These are phyloP conservation scores for Monosporascus sp. DNA, from an alignment of 2,329 filamentous ascomycete genomes.

Conservation along the genomic window DNA sequence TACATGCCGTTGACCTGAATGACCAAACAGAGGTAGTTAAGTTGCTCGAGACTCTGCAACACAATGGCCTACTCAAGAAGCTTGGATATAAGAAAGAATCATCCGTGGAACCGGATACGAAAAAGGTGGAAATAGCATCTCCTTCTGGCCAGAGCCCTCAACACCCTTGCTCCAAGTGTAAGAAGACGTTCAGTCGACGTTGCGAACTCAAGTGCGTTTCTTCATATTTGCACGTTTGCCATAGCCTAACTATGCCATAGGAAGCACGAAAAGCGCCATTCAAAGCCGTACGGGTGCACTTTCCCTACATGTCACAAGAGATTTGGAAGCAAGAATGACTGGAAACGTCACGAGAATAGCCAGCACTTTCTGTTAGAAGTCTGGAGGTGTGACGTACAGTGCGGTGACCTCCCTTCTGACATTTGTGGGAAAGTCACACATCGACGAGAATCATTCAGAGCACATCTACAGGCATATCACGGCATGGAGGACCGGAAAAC, in stretches of 20 bases:
- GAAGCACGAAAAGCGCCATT: constrained; percentile 80
- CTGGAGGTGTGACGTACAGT: constrained; percentile 60
- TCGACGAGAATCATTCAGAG: constrained; percentile 51
- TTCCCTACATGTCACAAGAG: constrained; percentile 60
- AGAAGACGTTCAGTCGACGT: constrained; percentile 41
- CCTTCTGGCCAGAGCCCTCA: constrained; percentile 9
- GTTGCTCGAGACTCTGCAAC: constrained; percentile 19
- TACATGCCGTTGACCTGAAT: constrained; percentile 6
- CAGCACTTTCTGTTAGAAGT: constrained; percentile 68
- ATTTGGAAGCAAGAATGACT: constrained; percentile 93
- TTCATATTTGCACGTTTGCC: neutral
- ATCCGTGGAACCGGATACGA: constrained; percentile 4
- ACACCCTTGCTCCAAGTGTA: constrained; percentile 34
- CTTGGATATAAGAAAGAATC: constrained; percentile 19
- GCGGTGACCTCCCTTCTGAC: constrained; percentile 16
- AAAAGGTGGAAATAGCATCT: constrained; percentile 8
- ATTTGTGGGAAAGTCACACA: constrained; percentile 56
- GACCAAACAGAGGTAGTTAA: constrained; percentile 9
- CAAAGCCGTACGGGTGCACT: constrained; percentile 77
- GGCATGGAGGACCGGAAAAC: constrained; percentile 22
- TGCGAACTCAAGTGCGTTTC: constrained; percentile 53
- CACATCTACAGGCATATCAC: constrained; percentile 55
- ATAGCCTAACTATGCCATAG: constrained; percentile 36
- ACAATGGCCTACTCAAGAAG: constrained; percentile 16
- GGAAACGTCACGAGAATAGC: constrained; percentile 82